A percentile compares a stretch with the other conserved stretches of the same genome.
Conservation (phyloP, 2,329 filamentous ascomycete species). For the Botrytis cinerea region DNA sequence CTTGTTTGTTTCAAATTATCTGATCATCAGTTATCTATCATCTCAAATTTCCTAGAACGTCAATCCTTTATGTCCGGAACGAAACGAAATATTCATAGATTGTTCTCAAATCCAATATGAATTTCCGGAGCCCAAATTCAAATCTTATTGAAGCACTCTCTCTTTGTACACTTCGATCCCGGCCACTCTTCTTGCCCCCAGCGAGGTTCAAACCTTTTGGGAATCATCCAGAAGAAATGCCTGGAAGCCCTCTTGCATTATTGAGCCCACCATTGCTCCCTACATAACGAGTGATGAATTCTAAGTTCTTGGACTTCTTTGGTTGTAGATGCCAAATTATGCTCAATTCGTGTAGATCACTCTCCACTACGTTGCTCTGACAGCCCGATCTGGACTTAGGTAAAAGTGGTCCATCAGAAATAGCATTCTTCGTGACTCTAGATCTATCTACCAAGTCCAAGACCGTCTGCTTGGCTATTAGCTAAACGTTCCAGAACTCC, state of each 20-base stretch:
- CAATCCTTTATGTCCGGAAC: neutral
- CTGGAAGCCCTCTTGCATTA: neutral
- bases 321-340: neutral
- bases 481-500: too few species aligned
- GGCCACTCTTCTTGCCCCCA: neutral
- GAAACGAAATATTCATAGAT: neutral
- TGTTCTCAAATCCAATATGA: neutral
- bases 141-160: neutral
- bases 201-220: neutral
- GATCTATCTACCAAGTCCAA: neutral
- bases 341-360: neutral
- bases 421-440: neutral
- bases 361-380: neutral
- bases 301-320: neutral
- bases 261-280: too few species aligned
- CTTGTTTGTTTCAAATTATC: neutral
- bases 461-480: too few species aligned
- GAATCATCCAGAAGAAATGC: too few species aligned
- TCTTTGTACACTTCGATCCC: neutral
- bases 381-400: neutral
- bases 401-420: neutral
- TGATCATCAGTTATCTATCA: neutral
- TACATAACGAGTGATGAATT: too few species aligned
- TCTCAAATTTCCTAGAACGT: neutral
- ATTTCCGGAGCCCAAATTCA: neutral